phyloP scores from a whole-genome alignment of 345 rosid species.

The Murraya koenigii region DNA sequence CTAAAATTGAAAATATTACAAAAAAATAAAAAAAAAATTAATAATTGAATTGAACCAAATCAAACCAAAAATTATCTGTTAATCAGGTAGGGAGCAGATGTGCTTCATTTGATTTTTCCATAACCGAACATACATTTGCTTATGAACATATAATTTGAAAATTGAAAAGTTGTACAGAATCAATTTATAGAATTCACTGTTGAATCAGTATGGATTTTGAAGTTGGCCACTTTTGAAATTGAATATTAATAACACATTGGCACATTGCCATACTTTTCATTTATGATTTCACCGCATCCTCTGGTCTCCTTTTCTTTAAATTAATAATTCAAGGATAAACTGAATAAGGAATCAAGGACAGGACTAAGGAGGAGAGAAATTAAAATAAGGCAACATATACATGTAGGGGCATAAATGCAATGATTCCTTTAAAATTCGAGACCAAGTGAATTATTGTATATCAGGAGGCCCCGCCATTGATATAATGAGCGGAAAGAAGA shows the following conservation, averaged over 20 bases:
- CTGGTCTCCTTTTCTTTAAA: neutral
- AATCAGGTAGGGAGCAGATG: neutral
- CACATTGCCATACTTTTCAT: neutral
- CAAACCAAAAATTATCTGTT: too few species aligned
- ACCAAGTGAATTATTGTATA: neutral
- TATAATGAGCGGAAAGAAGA: neutral
- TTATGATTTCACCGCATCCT: neutral
- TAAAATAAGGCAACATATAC: too few species aligned
- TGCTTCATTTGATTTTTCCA: neutral
- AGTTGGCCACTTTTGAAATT: neutral
- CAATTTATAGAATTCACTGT: neutral
- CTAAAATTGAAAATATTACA: too few species aligned
- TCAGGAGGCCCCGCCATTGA: neutral
- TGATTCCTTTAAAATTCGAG: constrained; percentile 17
- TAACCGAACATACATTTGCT: neutral
- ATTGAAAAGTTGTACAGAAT: neutral
- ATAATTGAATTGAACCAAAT: neutral
- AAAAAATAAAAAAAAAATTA: too few species aligned
- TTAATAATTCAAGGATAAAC: neutral
- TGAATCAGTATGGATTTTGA: neutral
- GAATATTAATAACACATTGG: neutral
- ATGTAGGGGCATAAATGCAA: constrained; percentile 16
- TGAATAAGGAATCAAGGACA: neutral
- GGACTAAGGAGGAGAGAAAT: too few species aligned
- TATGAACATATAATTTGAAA: neutral